phyloP scores from a whole-genome alignment of 805 yeast genomes.

The Candida takata region DNA sequence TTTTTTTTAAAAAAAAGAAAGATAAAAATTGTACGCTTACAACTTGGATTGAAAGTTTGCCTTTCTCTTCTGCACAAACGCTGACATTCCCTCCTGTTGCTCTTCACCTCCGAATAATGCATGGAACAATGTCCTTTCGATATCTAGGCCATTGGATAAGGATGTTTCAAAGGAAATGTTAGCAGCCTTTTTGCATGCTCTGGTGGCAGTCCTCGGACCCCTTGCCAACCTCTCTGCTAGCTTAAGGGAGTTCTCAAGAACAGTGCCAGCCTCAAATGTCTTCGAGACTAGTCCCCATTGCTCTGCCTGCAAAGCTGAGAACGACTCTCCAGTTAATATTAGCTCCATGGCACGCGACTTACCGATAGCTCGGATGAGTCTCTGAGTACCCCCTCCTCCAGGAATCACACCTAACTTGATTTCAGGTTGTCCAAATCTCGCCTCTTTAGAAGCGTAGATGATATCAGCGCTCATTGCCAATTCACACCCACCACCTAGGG shows the following conservation, averaged over 20 bases:
- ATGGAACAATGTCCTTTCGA: constrained; percentile 40
- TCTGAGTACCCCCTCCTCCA: constrained; percentile 50
- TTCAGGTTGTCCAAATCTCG: constrained; percentile 50
- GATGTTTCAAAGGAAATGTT: constrained; percentile 31
- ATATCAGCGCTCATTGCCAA: constrained; percentile 46
- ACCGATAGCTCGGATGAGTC: constrained; percentile 41
- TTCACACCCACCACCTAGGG: constrained; percentile 53
- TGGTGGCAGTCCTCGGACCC: constrained; percentile 36
- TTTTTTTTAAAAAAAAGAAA: too few relatives aligned
- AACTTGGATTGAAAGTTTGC: constrained; percentile 24
- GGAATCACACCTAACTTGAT: constrained; percentile 45
- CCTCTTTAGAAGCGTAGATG: constrained; percentile 41
- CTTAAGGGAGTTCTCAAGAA: constrained; percentile 37
- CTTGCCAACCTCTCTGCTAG: constrained; percentile 36
- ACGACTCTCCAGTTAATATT: constrained; percentile 39
- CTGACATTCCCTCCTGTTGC: constrained; percentile 44
- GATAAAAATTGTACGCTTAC: constrained; percentile 5
- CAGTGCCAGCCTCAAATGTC: constrained; percentile 31
- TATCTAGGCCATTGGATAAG: constrained; percentile 32
- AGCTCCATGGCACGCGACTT: constrained; percentile 43
- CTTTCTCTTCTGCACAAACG: constrained; percentile 40
- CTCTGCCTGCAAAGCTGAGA: constrained; percentile 38
- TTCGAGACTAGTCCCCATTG: constrained; percentile 43
- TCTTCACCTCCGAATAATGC: constrained; percentile 38
- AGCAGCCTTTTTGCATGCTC: constrained; percentile 41